phyloP scores from a whole-genome alignment of 768 basidiomycete genomes.

The Tulasnella sp. region DNA sequence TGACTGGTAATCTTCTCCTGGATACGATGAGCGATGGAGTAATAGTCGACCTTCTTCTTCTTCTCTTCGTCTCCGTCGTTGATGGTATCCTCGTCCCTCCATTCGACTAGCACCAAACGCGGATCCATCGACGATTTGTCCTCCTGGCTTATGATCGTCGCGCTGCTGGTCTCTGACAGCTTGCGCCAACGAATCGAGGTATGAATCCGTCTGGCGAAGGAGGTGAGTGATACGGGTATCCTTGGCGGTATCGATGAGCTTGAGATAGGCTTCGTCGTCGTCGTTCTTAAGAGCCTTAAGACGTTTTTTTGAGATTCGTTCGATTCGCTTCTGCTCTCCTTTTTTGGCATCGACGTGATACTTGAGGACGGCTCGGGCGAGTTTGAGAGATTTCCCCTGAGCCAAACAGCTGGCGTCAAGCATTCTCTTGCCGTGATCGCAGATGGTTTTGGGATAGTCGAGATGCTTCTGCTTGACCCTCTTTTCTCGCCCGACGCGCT shows the following conservation, averaged over 20 bases:
- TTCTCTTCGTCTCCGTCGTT: conserved; percentile 36
- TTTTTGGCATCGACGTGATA: conserved; percentile 90
- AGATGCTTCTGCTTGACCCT: conserved; percentile 94
- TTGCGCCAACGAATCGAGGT: conserved; percentile 89
- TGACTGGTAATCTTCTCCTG: conserved; percentile 74
- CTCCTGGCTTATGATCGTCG: conserved; percentile 32
- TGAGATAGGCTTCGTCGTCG: conserved; percentile 99
- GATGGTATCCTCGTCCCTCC: conserved; percentile 38
- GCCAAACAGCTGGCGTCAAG: conserved; percentile 44
- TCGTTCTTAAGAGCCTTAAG: conserved; percentile 93
- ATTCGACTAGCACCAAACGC: conserved; percentile 78
- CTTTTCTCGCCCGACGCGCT: conserved; percentile 83
- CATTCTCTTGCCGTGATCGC: conserved; percentile 68
- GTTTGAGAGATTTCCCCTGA: conserved; percentile 42
- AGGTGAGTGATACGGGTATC: conserved; percentile 98
- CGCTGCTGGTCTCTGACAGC: conserved; percentile 89
- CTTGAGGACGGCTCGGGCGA: conserved; percentile 67
- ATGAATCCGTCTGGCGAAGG: conserved; percentile 84
- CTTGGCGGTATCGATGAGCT: conserved; percentile 96
- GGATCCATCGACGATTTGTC: conserved; percentile 60
- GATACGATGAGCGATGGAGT: conserved; percentile 86
- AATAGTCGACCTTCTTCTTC: conserved; percentile 83
- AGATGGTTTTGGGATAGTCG: conserved; percentile 82
- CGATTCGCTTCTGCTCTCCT: conserved; percentile 95
- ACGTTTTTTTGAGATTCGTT: conserved; percentile 94